Evolutionary conservation across 208 protist genomes (phyloP).

Genomic region (Endotrypanum monterogeii): DNA sequence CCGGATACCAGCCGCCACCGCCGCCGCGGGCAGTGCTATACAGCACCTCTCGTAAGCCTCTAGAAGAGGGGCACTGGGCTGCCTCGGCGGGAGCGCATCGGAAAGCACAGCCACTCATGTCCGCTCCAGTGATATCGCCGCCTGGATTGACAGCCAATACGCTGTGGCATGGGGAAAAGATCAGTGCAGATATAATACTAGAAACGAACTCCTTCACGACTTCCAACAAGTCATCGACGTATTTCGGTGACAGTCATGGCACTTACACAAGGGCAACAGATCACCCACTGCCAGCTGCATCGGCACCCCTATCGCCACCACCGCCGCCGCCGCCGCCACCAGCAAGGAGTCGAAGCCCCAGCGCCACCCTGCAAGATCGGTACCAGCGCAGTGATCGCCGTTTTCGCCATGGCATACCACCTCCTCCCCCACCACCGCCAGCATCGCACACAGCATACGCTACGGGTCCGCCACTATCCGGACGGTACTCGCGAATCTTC

Average conservation of each 20-base stretch:
- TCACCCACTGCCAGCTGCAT: background rate
- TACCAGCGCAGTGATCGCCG: slow-evolving; percentile 4
- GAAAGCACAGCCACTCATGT: background rate
- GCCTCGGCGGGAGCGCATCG: background rate
- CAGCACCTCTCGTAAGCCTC: slow-evolving; percentile 6
- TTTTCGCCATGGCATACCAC: slow-evolving; percentile 2
- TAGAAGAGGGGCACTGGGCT: background rate
- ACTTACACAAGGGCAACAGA: background rate
- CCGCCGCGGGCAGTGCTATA: slow-evolving; percentile 24
- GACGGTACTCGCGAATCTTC: slow-evolving; percentile 5
- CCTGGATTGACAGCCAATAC: background rate
- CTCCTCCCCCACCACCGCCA: slow-evolving; percentile 19
- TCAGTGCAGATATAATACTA: background rate
- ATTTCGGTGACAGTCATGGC: background rate
- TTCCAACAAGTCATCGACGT: background rate
- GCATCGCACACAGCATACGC: background rate
- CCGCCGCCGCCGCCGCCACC: slow-evolving; percentile 18
- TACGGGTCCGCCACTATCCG: background rate
- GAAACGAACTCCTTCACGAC: background rate
- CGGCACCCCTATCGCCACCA: background rate
- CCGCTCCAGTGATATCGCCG: background rate
- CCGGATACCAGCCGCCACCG: slow-evolving; percentile 17
- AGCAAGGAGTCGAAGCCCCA: slow-evolving; percentile 15
- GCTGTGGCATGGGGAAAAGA: background rate
- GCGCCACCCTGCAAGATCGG: slow-evolving; percentile 8